Evolutionary conservation across 2,329 filamentous ascomycete genomes (phyloP).

Genomic region (Ceratocystis variospora): DNA sequence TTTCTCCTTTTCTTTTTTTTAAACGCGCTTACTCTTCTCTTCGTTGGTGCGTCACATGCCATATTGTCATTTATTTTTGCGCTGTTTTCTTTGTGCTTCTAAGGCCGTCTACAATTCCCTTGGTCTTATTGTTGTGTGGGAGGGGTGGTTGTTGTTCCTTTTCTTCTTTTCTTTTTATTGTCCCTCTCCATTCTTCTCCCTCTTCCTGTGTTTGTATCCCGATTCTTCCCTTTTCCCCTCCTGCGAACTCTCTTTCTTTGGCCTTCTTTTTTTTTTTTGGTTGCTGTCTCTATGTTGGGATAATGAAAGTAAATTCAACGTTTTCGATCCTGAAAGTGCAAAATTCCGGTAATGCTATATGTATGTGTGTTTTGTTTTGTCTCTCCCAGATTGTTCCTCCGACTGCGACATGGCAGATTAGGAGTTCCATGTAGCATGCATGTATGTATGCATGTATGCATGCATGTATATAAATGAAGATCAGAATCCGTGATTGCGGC

Average conservation of each 20-base stretch:
- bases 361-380: too few relatives aligned
- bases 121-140: neutral
- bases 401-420: neutral
- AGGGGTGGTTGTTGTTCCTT: neutral
- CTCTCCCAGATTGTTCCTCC: too few relatives aligned
- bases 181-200: neutral
- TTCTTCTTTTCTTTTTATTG: neutral
- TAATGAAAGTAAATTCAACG: too few relatives aligned
- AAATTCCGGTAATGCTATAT: too few relatives aligned
- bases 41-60: conserved; percentile 4
- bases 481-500: too few relatives aligned
- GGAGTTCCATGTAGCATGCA: neutral
- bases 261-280: conserved; percentile 4
- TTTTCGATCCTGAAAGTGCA: too few relatives aligned
- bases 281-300: neutral
- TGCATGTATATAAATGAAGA: too few relatives aligned
- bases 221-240: neutral
- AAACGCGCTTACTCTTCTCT: conserved; percentile 1
- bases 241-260: neutral
- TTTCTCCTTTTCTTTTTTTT: neutral
- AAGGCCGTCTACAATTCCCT: neutral
- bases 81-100: neutral
- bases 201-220: neutral
- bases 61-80: neutral
- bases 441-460: neutral